Evolutionary conservation across 2,329 filamentous ascomycete species (phyloP), one percentile per base, ranked within the genome.

Genomic region (Cercospora sp.): DNA sequence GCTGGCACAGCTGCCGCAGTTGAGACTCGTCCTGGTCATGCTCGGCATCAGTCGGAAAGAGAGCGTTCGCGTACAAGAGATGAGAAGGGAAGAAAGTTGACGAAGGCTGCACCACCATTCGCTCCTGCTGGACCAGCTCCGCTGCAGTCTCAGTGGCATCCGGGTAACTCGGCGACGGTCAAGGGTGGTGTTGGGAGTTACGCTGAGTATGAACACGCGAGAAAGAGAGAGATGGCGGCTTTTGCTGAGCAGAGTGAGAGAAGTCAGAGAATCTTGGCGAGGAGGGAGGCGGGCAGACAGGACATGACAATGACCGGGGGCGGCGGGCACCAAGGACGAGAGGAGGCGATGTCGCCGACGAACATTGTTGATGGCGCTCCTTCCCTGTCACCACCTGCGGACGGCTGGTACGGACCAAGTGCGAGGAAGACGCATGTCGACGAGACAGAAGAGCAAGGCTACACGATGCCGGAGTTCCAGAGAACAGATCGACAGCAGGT

Each of bases 341-440:
- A 36, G 12, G 30, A 23, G 6, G 10, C 3, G n/a, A 59, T 36
- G 16, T 36, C 31, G 28, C 55, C 55, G 16, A 36, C 28, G 6
- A 28, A 30, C 48, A 26, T 53, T 39, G 45, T 23, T 5, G 61
- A 51, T 10, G 31, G 30, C 10, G 53, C 61, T 9, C 62, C 62
- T 9, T 31, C 62, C 30, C 48, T 36, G 2, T 57, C 57, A 23
- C 64, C 70, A 7, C 72, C 72, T 33, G 69, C 70, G 6, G 69
- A 72, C n/a, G 73, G 71, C 3, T 75, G 72, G 72, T 73, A 74
- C 63, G 73, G 67, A 18, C 69, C 72, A 5, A 66, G 59, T 23
- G 36, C 48, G 9, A 53, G 57, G 13, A 26, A 57, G 28, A 55
- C 23, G 18, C 57, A 62, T 39, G 72, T 20, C 72, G 71, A 16